Base-by-base conservation (phyloP, 2,329 filamentous ascomycete genomes). In the Penicillium sp. region DNA sequence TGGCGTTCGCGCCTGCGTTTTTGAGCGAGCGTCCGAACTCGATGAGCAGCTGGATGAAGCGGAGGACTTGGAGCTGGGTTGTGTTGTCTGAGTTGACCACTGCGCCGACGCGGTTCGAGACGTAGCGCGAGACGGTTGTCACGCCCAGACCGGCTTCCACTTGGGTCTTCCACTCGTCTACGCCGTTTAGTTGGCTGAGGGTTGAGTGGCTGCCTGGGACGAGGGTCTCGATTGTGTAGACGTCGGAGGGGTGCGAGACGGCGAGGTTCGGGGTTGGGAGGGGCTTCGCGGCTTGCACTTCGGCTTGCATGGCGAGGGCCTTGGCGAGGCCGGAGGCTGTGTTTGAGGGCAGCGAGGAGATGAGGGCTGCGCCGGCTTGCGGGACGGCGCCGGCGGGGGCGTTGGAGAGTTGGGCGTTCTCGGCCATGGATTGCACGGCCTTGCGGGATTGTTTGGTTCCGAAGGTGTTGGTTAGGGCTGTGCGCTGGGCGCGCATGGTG, bases 401-500 rank as follows among this genome's bases (percentile, higher is more conserved):
- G 47, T 71, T 75, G 50, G 76, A 75, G 19, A 79, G 71, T 53
- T 79, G 76, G 21, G 77, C 76, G 53, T 81, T 81, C 65, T 80
- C 77, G 46, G 78, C 76, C 60, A 77, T 68, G 40, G 76, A 75
- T 60, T 78, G 76, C 5, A 78, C 76, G 8, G 75, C 76, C 67
- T 80, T 80, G 62, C 76, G 76, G 29, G 79, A 76, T 66, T 79
- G 77, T 66, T 80, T 81, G 40, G 78, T 80, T 55, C 79, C 79
- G 63, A 81, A 81, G 27, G 77, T 75, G 65, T 78, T 73, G 54
- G 77, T 79, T n/a, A 81, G 72, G 31, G 75, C 75, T 36, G 70
- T 73, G 56, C 68, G 66, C 69, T 77, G 72, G 21, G 68, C 68
- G 59, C 75, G 74, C 58, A 74, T 70, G 27, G 70, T 73, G 63